Evolutionary conservation across 148 eudicot genomes (phyloP).

Genomic region (Pouteria glomerata): DNA sequence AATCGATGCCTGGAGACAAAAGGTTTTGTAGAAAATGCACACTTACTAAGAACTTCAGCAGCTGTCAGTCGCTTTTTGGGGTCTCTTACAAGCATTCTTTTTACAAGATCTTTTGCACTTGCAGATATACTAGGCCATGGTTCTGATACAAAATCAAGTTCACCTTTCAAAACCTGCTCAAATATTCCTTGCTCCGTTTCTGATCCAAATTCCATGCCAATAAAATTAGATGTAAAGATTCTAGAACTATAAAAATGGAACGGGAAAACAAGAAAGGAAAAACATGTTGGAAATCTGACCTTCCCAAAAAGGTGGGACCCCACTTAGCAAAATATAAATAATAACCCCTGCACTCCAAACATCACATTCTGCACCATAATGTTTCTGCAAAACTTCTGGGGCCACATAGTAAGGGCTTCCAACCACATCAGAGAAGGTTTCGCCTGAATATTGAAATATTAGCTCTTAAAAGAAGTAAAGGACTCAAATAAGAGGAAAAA

Average conservation of each 20-base stretch:
- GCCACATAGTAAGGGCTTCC: slow-evolving; percentile 49
- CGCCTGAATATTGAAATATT: slow-evolving; percentile 24
- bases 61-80: slow-evolving; percentile 32
- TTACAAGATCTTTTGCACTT: slow-evolving; percentile 34
- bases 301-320: slow-evolving; percentile 48
- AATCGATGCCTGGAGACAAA: not conserved
- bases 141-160: slow-evolving; percentile 36
- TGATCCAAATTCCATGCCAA: slow-evolving; percentile 12
- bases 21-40: not conserved
- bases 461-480: slow-evolving; percentile 1
- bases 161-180: slow-evolving; percentile 37
- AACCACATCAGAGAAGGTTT: slow-evolving; percentile 34
- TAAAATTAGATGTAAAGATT: not conserved
- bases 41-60: slow-evolving; percentile 38
- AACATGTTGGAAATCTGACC: slow-evolving; percentile 20
- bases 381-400: slow-evolving; percentile 35
- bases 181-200: slow-evolving; percentile 42
- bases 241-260: not conserved
- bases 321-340: slow-evolving; percentile 34
- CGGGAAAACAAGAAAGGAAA: not conserved
- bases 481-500: not conserved
- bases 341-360: slow-evolving; percentile 48
- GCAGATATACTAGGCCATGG: slow-evolving; percentile 43
- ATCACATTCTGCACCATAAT: slow-evolving; percentile 37
- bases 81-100: slow-evolving; percentile 35